Evolutionary conservation across 495 filamentous ascomycete genomes (phyloP).

Genomic region (Tuber borchii): DNA sequence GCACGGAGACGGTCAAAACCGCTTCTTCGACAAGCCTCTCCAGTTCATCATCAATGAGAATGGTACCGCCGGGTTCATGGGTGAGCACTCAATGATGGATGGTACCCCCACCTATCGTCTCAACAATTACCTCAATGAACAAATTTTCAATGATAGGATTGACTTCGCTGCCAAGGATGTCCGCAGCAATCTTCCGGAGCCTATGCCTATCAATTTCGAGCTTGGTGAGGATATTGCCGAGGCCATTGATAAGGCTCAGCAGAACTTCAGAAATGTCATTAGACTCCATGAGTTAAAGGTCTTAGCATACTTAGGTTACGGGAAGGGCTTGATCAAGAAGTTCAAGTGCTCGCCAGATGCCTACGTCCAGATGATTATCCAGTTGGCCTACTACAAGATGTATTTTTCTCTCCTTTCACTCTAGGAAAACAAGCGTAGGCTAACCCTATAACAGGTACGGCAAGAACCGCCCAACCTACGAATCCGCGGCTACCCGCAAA

Average conservation of each 20-base stretch:
- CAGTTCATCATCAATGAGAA: slow-evolving; percentile 99
- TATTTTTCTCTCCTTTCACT: not conserved
- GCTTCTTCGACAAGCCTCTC: slow-evolving; percentile 97
- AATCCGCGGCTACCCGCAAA: slow-evolving; percentile 86
- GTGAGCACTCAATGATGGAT: slow-evolving; percentile 99
- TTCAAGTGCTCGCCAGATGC: slow-evolving; percentile 98
- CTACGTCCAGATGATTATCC: slow-evolving; percentile 97
- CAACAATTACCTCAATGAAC: slow-evolving; percentile 83
- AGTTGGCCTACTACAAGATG: slow-evolving; percentile 98
- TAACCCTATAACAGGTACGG: slow-evolving; percentile 54
- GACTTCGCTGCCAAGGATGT: slow-evolving; percentile 68
- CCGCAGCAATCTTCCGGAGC: slow-evolving; percentile 79
- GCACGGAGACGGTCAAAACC: slow-evolving; percentile 93
- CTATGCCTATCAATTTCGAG: slow-evolving; percentile 66
- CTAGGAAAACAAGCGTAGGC: not conserved
- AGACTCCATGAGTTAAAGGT: slow-evolving; percentile 83
- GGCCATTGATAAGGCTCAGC: slow-evolving; percentile 67
- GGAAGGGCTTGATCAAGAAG: slow-evolving; percentile 98
- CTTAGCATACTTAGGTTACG: slow-evolving; percentile 93
- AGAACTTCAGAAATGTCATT: slow-evolving; percentile 73
- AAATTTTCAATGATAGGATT: slow-evolving; percentile 86
- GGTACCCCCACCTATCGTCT: slow-evolving; percentile 94
- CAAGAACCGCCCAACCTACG: slow-evolving; percentile 95
- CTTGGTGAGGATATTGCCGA: slow-evolving; percentile 62
- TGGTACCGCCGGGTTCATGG: slow-evolving; percentile 93